phyloP scores from a whole-genome alignment of 352 stramenopile species.

The Phytophthora lateralis region DNA sequence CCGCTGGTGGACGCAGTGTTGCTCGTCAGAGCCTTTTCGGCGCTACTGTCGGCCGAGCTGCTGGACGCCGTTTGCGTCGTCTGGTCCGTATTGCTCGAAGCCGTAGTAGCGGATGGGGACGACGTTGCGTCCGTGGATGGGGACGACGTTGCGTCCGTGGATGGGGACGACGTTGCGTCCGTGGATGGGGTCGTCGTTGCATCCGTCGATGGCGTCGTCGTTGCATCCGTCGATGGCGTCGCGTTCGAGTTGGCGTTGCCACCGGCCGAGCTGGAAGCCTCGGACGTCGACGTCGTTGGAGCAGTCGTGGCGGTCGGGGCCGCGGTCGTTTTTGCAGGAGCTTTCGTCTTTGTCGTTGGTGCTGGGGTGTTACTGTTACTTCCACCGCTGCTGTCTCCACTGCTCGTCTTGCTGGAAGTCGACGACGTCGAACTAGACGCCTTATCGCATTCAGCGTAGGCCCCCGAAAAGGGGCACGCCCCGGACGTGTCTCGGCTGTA shows the following conservation, averaged over 20 bases:
- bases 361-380: constrained; percentile 8
- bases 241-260: constrained; percentile 9
- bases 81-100: constrained; percentile 9
- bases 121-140: constrained; percentile 1
- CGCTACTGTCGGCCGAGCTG: neutral
- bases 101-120: neutral
- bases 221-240: neutral
- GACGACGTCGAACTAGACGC: constrained; percentile 8
- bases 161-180: neutral
- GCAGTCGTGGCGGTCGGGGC: constrained; percentile 1
- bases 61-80: constrained; percentile 5
- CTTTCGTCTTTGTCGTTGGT: constrained; percentile 14
- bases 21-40: constrained; percentile 16
- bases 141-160: neutral
- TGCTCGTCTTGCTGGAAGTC: constrained; percentile 8
- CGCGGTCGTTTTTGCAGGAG: constrained; percentile 14
- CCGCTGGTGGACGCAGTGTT: constrained; percentile 7
- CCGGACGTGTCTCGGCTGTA: constrained; percentile 45
- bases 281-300: constrained; percentile 3
- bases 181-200: neutral
- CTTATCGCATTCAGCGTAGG: constrained; percentile 36
- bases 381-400: neutral
- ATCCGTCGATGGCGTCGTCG: neutral
- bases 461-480: constrained; percentile 30
- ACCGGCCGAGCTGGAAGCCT: constrained; percentile 3